phyloP scores from a whole-genome alignment of 768 basidiomycete species.

The Xanthoconium stramineum region DNA sequence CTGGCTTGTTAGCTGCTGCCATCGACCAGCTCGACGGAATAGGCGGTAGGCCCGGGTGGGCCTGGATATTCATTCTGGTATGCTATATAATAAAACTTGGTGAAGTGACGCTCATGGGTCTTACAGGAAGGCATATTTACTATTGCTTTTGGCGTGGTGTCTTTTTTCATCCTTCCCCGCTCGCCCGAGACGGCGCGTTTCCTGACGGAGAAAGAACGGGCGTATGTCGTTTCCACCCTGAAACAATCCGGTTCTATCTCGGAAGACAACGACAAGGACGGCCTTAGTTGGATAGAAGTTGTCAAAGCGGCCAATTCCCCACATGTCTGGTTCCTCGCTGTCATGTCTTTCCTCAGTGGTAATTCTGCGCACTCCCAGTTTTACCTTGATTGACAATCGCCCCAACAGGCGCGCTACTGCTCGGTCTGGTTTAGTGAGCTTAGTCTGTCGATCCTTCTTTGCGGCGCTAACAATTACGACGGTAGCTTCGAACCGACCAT shows the following conservation, averaged over 20 bases:
- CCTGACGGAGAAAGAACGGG: conserved; percentile 49
- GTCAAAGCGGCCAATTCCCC: conserved; percentile 44
- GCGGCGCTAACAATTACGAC: conserved; percentile 33
- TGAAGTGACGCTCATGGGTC: neutral
- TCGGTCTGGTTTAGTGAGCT: conserved; percentile 24
- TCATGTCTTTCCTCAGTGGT: conserved; percentile 54
- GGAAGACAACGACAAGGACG: conserved; percentile 42
- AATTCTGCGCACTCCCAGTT: conserved; percentile 1
- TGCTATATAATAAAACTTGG: neutral
- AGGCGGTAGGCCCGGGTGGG: conserved; percentile 53
- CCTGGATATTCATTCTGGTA: conserved; percentile 59
- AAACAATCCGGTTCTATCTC: conserved; percentile 31
- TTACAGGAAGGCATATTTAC: conserved; percentile 62
- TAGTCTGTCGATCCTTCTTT: conserved; percentile 8
- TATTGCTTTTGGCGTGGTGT: conserved; percentile 48
- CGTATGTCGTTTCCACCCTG: conserved; percentile 35
- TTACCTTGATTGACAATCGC: neutral
- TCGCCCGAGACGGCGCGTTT: conserved; percentile 46
- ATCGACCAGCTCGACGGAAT: conserved; percentile 55
- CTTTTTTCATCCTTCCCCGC: conserved; percentile 48
- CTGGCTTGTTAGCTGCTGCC: conserved; percentile 59
- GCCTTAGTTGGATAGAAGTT: conserved; percentile 59
- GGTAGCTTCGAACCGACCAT: conserved; percentile 56
- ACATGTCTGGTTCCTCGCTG: conserved; percentile 51
- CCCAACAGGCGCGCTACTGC: conserved; percentile 16